Conservation (phyloP, 192 early-diverging fungal species). For the Chytriomyces confervae region DNA sequence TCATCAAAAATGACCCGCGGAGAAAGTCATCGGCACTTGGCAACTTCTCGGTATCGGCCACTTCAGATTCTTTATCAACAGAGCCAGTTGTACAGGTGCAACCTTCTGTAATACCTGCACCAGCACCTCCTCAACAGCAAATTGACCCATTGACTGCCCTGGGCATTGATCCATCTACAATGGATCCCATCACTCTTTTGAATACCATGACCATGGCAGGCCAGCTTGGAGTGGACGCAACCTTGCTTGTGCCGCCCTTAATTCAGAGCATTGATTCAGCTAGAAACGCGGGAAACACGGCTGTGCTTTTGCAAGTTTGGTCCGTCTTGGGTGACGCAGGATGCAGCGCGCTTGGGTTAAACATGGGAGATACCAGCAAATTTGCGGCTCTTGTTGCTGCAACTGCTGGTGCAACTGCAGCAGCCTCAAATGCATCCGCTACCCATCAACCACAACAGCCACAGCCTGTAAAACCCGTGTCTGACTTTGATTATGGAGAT, state of each 20-base stretch:
- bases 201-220: conserved; percentile 10
- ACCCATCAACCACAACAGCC: too few species aligned
- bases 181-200: conserved; percentile 26
- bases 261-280: conserved; percentile 8
- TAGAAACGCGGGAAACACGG: not conserved
- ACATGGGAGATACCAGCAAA: not conserved
- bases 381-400: not conserved
- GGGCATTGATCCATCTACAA: not conserved
- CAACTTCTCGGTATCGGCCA: not conserved
- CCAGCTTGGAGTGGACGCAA: not conserved
- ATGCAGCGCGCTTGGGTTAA: conserved; percentile 6
- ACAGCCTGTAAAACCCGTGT: not conserved
- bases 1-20: conserved; percentile 33
- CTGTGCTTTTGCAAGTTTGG: not conserved
- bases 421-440: too few species aligned
- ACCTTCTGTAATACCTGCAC: not conserved
- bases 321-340: conserved; percentile 6
- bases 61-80: not conserved
- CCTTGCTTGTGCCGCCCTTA: conserved; percentile 3
- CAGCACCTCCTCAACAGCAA: not conserved
- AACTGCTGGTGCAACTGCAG: not conserved
- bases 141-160: conserved; percentile 10
- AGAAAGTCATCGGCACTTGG: not conserved
- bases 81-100: not conserved
- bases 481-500: conserved; percentile 32